Conservation (phyloP, 192 early-diverging fungal genomes). For the Radiomyces spectabilis region DNA sequence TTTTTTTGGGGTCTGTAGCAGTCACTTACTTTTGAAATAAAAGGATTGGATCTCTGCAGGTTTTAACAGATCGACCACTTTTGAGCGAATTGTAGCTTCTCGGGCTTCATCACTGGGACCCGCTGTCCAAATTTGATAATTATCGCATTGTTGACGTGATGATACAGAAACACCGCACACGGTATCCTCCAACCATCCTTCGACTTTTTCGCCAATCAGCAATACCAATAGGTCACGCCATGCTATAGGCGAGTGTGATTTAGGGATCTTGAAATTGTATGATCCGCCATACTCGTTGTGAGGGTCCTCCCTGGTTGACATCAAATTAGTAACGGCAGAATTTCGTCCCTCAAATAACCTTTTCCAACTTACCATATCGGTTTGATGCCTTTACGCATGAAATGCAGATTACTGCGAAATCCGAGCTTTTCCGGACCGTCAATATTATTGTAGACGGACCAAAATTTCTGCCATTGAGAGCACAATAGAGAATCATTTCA, state of each 20-base stretch:
- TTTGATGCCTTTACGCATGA: slow-evolving; percentile 26
- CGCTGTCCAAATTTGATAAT: slow-evolving; percentile 19
- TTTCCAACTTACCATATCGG: slow-evolving; percentile 14
- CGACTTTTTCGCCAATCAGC: slow-evolving; percentile 16
- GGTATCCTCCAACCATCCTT: slow-evolving; percentile 6
- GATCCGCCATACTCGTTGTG: slow-evolving; percentile 20
- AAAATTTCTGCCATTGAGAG: slow-evolving; percentile 14
- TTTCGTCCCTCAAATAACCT: neutral
- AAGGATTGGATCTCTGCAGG: slow-evolving; percentile 17
- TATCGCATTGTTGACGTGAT: slow-evolving; percentile 9
- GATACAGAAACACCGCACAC: slow-evolving; percentile 21
- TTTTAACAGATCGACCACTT: neutral
- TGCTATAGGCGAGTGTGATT: slow-evolving; percentile 6
- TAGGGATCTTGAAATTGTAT: slow-evolving; percentile 15
- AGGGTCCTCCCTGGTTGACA: slow-evolving; percentile 23
- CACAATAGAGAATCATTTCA: no score
- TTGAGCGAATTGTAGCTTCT: neutral
- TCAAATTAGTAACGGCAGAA: neutral
- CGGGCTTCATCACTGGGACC: neutral
- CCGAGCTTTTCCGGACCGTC: slow-evolving; percentile 17
- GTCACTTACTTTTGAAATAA: slow-evolving; percentile 16
- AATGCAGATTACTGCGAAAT: slow-evolving; percentile 15
- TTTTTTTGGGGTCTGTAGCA: no score
- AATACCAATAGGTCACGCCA: slow-evolving; percentile 16
- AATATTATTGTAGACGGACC: slow-evolving; percentile 25